Evolutionary conservation across 148 eudicot species (phyloP), one percentile per base, ranked within the genome.

Genomic region (Amaranthus cruentus): DNA sequence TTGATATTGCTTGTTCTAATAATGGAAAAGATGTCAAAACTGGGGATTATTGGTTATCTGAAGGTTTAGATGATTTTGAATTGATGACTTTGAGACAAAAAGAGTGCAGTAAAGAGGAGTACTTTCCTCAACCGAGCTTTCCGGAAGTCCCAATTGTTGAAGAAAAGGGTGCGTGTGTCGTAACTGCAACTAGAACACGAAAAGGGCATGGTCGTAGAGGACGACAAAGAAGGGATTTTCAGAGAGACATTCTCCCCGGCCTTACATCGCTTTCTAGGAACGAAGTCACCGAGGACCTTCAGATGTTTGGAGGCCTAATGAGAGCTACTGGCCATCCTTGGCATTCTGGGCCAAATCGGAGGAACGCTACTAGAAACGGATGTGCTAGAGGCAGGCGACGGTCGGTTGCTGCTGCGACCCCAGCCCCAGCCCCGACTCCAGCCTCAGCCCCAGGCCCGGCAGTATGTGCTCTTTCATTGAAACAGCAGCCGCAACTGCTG

Each of bases 211-310:
- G 85, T 53, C 85, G 98, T 75, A 87, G 98, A 72, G 98, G 91
- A 65, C 90, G 93, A 82, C 96, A 84, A 58, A 77, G 84, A 76
- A 84, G 91, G 80, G 97, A 95, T 73, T 95, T 95, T 66, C 97
- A 86, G 71, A 85, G 93, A 73, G 97, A 95, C 83, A 88, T 95
- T 73, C 96, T 95, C 56, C 97, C 98, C 0, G 97, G 97, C 18
- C 87, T 95, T 21, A 76, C 83, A 38, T 87, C 97, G 7, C 84
- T 95, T 58, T 85, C 97, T 0, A 84, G 98, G 80, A 91, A 88
- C 11, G 98, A 91, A 81, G 91, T 95, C 55, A 88, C 90, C 9
- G 97, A 95, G 78, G 98, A 95, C 82, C 83, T 95, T 71, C 97
- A 95, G 80, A 87, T 81, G 66, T 95, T 91, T 64, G 88, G 90